phyloP scores from a whole-genome alignment of 2,329 filamentous ascomycete genomes.

The Domatiomyces catenatus region DNA sequence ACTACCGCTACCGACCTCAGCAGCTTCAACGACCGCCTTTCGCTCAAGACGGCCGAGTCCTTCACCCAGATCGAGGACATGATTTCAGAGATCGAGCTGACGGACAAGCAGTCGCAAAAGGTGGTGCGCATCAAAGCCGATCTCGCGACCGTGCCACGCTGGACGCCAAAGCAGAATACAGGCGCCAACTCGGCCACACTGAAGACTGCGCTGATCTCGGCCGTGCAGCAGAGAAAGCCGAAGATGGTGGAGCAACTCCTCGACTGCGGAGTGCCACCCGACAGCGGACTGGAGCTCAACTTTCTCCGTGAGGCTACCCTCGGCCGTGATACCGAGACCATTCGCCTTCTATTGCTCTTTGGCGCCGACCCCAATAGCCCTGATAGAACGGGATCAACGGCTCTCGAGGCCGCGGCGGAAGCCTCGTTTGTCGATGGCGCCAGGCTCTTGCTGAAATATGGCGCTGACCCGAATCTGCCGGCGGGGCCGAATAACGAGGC shows the following conservation, averaged over 20 bases:
- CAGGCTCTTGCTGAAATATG: constrained; percentile 47
- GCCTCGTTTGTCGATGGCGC: constrained; percentile 44
- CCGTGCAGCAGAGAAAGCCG: constrained; percentile 43
- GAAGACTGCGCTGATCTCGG: constrained; percentile 36
- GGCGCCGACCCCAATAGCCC: constrained; percentile 40
- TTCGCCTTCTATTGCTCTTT: constrained; percentile 42
- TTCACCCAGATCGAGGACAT: constrained; percentile 24
- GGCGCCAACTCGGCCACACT: constrained; percentile 32
- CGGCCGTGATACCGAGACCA: constrained; percentile 37
- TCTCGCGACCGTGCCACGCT: constrained; percentile 32
- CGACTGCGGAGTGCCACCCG: constrained; percentile 41
- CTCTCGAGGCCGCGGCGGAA: constrained; percentile 38
- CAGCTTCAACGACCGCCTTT: constrained; percentile 6
- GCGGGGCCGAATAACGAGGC: constrained; percentile 43
- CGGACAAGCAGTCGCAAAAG: constrained; percentile 30
- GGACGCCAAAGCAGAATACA: constrained; percentile 31
- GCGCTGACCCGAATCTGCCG: constrained; percentile 42
- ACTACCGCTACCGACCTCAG: constrained; percentile 1
- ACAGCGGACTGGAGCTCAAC: constrained; percentile 30
- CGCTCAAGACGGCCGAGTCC: constrained; percentile 9
- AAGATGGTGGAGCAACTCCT: constrained; percentile 43
- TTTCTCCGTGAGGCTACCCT: constrained; percentile 39
- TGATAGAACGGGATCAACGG: constrained; percentile 36
- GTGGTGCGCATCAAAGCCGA: constrained; percentile 35
- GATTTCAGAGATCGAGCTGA: constrained; percentile 23